phyloP scores from a whole-genome alignment of 495 filamentous ascomycete species.

The Daldinia concentrica region DNA sequence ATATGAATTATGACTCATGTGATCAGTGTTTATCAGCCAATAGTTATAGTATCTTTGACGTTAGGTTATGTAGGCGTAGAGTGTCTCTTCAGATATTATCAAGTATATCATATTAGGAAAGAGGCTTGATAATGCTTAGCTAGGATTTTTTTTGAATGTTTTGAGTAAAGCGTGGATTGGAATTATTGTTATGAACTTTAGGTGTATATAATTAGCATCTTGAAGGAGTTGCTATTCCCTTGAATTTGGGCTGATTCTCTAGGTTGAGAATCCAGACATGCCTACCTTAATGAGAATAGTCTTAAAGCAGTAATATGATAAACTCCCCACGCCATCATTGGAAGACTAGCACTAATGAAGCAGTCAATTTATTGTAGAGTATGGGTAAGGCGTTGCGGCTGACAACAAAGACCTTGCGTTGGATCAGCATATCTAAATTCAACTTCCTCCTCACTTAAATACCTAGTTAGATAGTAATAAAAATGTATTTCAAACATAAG shows the following conservation, averaged over 20 bases:
- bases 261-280: not conserved
- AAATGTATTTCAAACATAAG: not conserved
- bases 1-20: not conserved
- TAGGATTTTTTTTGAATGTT: not conserved
- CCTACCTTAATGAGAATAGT: not conserved
- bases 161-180: not conserved
- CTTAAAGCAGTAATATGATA: not conserved
- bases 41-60: not conserved
- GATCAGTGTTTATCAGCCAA: not conserved
- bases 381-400: not conserved
- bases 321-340: not conserved
- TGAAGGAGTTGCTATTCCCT: not conserved
- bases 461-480: no score
- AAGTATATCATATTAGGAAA: not conserved
- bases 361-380: not conserved
- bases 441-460: not conserved
- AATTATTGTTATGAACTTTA: not conserved
- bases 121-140: not conserved
- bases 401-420: not conserved
- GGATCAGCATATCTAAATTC: not conserved
- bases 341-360: not conserved
- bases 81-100: not conserved
- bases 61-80: not conserved
- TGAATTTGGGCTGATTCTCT: not conserved
- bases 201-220: not conserved